Conservation (phyloP, 305 asterid genomes). For the Solanum chacoense region DNA sequence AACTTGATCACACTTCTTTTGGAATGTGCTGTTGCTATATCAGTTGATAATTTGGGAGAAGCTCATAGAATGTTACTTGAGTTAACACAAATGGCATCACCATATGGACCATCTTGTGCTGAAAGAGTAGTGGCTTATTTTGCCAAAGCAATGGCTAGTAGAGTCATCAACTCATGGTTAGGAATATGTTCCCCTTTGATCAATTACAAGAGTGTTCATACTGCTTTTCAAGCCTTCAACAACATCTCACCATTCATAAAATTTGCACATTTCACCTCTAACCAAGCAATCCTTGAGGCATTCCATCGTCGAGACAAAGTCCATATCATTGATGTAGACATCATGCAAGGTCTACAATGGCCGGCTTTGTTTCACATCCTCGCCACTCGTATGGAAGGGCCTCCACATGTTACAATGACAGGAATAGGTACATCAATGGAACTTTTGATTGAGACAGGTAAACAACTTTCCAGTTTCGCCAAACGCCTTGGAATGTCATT, state of each 20-base stretch:
- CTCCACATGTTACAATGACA: conserved; percentile 56
- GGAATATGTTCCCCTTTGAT: conserved; percentile 46
- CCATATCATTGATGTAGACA: conserved; percentile 59
- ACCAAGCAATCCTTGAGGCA: conserved; percentile 69
- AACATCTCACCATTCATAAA: conserved; percentile 51
- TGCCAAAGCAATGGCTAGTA: conserved; percentile 58
- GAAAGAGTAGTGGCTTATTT: conserved; percentile 66
- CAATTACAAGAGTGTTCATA: conserved; percentile 23
- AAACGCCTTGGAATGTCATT: conserved; percentile 49
- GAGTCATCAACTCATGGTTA: conserved; percentile 67
- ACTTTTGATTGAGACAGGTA: conserved; percentile 41
- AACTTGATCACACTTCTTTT: conserved; percentile 34
- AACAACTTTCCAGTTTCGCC: conserved; percentile 47
- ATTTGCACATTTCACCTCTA: conserved; percentile 68
- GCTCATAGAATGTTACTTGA: conserved; percentile 62
- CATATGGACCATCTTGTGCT: conserved; percentile 40
- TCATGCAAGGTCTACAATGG: conserved; percentile 89
- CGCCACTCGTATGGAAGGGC: conserved; percentile 59
- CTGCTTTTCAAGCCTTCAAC: conserved; percentile 53
- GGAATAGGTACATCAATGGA: conserved; percentile 51
- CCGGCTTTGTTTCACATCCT: conserved; percentile 71
- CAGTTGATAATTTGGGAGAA: conserved; percentile 54
- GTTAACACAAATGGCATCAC: conserved; percentile 53
- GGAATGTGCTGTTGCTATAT: conserved; percentile 71
- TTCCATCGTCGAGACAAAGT: conserved; percentile 32